Evolutionary conservation across 768 basidiomycete genomes (phyloP), one percentile per base, ranked within the genome.

Genomic region (Exsudoporus frostii): DNA sequence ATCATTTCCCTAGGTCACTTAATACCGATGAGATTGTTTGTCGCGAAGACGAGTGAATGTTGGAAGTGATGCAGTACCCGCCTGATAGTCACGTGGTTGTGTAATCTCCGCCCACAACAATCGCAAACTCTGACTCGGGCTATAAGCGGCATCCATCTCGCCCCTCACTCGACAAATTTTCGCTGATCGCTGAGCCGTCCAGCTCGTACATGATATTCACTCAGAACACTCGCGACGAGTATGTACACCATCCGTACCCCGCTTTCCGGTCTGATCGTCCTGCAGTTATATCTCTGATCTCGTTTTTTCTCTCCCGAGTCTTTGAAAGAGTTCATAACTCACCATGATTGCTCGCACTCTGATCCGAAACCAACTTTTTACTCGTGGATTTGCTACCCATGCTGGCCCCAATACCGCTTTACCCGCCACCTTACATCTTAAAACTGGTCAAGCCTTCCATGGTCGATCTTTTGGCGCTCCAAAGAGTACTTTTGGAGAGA

Each of bases 381-480:
- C 76, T 55, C 79, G 88, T 56, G 77, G 82, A 38, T 74, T 91
- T 54, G 86, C 89, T 36, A 88, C 88, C 22, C 84, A 87, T 65
- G 76, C 82, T 41, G 75, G 76, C 30, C 70, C 79, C 19, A 60
- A 72, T 29, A 55, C 72, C 37, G 66, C 76, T 17, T 55, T 82
- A 15, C 95, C 96, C 13, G 97, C 95, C 7, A 78, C 84, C 2
- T 79, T 99, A 25, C 95, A 98, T 73, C 80, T 99, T 45, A 94
- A 95, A 73, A 86, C 90, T 15, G 97, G 97, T 45, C 88, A 99
- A 72, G 89, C 90, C 8, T 99, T 97, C 80, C 66, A 75, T 46
- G 97, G 97, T 20, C 82, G 83, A 38, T 88, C 88, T 5, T 99
- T 99, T 69, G 97, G 97, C 58, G 85, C 90, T 24, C 84, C 85